Evolutionary conservation across 352 stramenopile species (phyloP), one percentile per base, ranked within the genome.

Genomic region (Pythium chondricola): DNA sequence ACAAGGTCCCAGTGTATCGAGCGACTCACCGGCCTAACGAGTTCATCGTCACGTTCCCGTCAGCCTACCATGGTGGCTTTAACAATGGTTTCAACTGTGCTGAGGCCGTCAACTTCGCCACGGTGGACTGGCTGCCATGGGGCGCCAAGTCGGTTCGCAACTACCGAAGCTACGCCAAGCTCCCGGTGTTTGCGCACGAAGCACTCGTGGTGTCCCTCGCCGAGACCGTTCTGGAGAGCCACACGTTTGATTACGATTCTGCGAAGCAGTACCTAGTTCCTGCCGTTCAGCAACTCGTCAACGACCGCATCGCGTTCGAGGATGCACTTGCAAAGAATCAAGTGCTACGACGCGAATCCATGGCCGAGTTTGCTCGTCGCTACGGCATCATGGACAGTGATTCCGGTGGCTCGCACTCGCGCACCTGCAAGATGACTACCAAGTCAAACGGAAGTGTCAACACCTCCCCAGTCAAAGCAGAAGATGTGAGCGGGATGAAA

Each of bases 1-100:
- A 91, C 18, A 85, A 85, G 39, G 92, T 99, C 0, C 84, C 85
- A 4, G 94, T 99, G 35, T 98, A 95, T 51, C 91, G 96, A 17
- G 71, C 97, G 1, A 85, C 91, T 9, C 97, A 99, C 57, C 53
- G 95, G n/a, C 72, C 95, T 6, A 97, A 98, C 48, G 92, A 98
- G 63, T 99, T 98, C 65, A 91, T 99, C 25, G 90, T 99, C 14
- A 99, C 97, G 0, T 99, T 99, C 57, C 97, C 97, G 38, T 95
- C 93, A 4, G 85, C 96, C 0, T 99, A 98, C 58, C 97, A 99
- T 61, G 86, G 82, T 31, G 97, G 97, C 9, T 99, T 99, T 52
- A 98, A 96, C 65, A 91, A 98, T 37, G 97, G 96, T 7, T 97
- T 98, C 41, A 98, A 96, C 42, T 88, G 86, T 40, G 87, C 83